Evolutionary conservation across 768 basidiomycete species (phyloP).

Genomic region (Hortiboletus campestris): DNA sequence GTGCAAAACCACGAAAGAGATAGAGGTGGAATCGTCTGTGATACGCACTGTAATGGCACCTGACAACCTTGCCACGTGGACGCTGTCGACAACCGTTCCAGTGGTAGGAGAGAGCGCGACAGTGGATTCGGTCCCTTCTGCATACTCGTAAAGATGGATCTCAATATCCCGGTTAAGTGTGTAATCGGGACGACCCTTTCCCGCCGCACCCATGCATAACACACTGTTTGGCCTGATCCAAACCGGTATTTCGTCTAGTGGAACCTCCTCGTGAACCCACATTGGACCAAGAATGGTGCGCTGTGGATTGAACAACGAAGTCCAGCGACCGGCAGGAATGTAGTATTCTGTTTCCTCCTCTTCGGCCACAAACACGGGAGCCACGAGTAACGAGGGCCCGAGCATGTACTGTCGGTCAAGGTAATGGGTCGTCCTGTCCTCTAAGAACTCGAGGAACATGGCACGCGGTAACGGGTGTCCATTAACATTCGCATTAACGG

Average conservation of each 20-base stretch:
- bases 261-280: conserved; percentile 64
- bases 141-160: conserved; percentile 52
- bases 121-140: conserved; percentile 36
- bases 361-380: conserved; percentile 56
- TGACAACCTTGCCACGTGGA: conserved; percentile 13
- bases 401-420: conserved; percentile 62
- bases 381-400: conserved; percentile 58
- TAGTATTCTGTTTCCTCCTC: conserved; percentile 59
- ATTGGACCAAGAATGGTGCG: conserved; percentile 54
- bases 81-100: conserved; percentile 4
- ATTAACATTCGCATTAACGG: conserved; percentile 46
- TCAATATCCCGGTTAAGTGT: conserved; percentile 40
- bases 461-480: conserved; percentile 61
- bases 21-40: conserved; percentile 3
- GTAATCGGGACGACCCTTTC: conserved; percentile 51
- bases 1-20: conserved; percentile 13
- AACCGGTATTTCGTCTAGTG: conserved; percentile 62
- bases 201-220: conserved; percentile 32
- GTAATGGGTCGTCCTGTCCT: conserved; percentile 56
- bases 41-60: conserved; percentile 5
- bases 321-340: conserved; percentile 60
- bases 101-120: conserved; percentile 16
- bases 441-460: conserved; percentile 65
- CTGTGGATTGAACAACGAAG: conserved; percentile 54
- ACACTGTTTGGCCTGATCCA: conserved; percentile 62